Base-by-base conservation (phyloP, 768 basidiomycete species). In the Suillus discolor region DNA sequence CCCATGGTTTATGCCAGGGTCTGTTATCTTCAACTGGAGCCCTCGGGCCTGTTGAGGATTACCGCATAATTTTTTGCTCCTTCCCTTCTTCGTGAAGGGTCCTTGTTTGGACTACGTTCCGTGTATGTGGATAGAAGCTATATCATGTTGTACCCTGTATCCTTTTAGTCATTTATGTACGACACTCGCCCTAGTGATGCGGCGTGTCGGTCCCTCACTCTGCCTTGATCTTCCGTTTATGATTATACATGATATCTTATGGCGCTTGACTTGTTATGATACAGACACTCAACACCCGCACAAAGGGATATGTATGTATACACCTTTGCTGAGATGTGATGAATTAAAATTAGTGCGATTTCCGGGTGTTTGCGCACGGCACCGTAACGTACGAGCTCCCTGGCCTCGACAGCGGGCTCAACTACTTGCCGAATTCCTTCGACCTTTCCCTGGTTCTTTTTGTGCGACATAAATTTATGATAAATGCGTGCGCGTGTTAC, bases 51-150 rank as follows among this genome's bases (percentile, higher is more conserved):
- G 28, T 55, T 42, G 31, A 23, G 25, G 63, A 47, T 63, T 45
- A 66, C 68, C 72, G 76, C 75, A 70, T 64, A 79, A 79, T 78
- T 78, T 79, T 79, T 79, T 67, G 66, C 55, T 49, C 11, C 60
- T 55, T 63, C 49, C 74, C 75, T 75, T 78, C 77, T 75, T 80
- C 71, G 76, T 61, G 78, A 76, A 74, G 75, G 73, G 44, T 62
- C 18, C 42, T 60, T 25, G 12, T 36, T 3, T 55, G 34, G 12
- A n/a, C 20, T 36, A n/a, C 34, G 12, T 36, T 36, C 13, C 6
- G 2, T 7, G 12, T 34, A 5, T 12, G 54, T 34, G 3, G 31
- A 36, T 36, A 13, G 6, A 36, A 36, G 12, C 36, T 6, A 12
- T 9, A 8, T 6, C 18, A 4, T 9, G 16, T 12, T 8, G 18